A percentile compares a stretch with the other conserved stretches of the same genome.
Evolutionary conservation across 345 rosid genomes (phyloP).

Genomic region (Aegle marmelos): DNA sequence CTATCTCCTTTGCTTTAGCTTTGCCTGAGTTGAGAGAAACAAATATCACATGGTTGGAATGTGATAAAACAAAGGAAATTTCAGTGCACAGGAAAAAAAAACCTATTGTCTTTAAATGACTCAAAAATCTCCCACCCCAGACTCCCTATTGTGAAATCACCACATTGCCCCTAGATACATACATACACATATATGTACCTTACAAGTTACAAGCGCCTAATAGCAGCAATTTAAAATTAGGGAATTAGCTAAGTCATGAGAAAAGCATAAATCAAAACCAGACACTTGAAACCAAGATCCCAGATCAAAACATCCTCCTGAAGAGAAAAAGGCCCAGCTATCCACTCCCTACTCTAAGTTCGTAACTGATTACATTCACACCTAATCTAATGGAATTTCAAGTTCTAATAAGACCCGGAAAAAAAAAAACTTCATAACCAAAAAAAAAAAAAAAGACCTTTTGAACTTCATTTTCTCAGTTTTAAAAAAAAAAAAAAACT

Average conservation of each 20-base stretch:
- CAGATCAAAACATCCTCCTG: background rate
- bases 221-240: too few species aligned
- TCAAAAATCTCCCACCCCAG: background rate
- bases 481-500: background rate
- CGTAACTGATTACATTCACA: background rate
- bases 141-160: too few species aligned
- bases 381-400: background rate
- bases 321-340: background rate
- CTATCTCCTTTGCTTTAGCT: slow-evolving; percentile 29
- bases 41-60: background rate
- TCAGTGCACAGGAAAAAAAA: background rate
- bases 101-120: background rate
- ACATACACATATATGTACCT: too few species aligned
- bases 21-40: slow-evolving; percentile 20
- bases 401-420: background rate
- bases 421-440: background rate
- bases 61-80: background rate
- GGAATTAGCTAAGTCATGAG: background rate
- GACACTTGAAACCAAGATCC: background rate
- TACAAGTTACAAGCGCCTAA: too few species aligned
- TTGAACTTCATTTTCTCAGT: background rate
- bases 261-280: background rate
- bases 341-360: background rate
- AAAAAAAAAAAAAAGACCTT: background rate
- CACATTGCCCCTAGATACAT: background rate